Evolutionary conservation across 2,329 filamentous ascomycete species (phyloP), one percentile per base, ranked within the genome.

Genomic region (Aspergillus fumigatiaffinis): DNA sequence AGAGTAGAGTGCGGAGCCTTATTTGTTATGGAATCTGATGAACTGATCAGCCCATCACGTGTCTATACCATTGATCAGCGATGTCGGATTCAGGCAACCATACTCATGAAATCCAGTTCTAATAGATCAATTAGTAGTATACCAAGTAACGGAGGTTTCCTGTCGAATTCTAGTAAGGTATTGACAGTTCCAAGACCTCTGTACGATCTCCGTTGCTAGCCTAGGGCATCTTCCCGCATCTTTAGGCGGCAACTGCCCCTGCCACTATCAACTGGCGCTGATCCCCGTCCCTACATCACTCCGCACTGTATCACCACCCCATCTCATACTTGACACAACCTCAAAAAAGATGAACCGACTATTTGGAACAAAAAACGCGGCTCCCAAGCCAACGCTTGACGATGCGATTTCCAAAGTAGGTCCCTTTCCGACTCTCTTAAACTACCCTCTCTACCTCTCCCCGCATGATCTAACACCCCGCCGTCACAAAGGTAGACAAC

Each of bases 371-470:
- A 94, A 92, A 79, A 88, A 85, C 77, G 87, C 89, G 63, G 87
- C 87, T 61, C 92, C 94, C 54, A 97, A 97, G 78, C 91, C 94
- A 14, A 93, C 90, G 52, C 89, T 97, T 65, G 85, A 85, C 77
- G 82, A 85, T 67, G 92, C 92, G 66, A 96, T 97, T 69, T 76
- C 81, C 74, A 94, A 90, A 81, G 89, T 94, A 76, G 61, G 76
- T 65, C 48, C 32, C 14, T 55, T 52, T 38, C 29, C 53, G 51
- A 41, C 51, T 51, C 21, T 42, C 28, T 53, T n/a, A 7, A 23
- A 14, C 10, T 25, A 23, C 49, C 50, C 51, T 48, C 38, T 48
- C 29, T 46, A 56, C 26, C 49, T 7, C 49, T 44, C 51, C 54
- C 52, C 44, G 52, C 58, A 56, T 48, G 28, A 41, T 9, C 38